A percentile compares a stretch with the other conserved stretches of the same genome.
Conservation (phyloP, 441 rosid genomes). For the Arabidopsis hybrid region DNA sequence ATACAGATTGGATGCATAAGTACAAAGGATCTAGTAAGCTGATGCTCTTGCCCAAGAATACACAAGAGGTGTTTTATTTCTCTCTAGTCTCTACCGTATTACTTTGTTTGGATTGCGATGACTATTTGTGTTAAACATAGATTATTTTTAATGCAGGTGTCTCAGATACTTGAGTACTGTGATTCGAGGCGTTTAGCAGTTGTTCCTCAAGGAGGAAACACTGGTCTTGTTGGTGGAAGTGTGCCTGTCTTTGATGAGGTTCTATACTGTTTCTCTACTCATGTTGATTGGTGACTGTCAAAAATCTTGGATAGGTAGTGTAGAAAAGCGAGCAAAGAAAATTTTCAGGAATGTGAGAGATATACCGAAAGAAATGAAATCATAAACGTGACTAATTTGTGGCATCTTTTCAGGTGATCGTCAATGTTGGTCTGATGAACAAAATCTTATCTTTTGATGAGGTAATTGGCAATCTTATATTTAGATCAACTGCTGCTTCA, state of each 20-base stretch:
- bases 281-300: conserved; percentile 26
- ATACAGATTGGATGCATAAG: conserved; percentile 92
- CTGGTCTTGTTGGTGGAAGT: conserved; percentile 98
- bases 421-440: conserved; percentile 80
- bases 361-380: not conserved
- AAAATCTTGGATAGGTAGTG: not conserved
- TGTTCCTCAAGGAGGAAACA: conserved; percentile 98
- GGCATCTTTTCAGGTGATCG: conserved; percentile 66
- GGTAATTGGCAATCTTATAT: conserved; percentile 48
- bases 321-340: not conserved
- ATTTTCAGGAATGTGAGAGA: not conserved
- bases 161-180: conserved; percentile 80
- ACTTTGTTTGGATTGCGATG: not conserved
- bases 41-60: conserved; percentile 74
- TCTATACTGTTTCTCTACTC: conserved; percentile 22
- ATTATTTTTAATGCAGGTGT: conserved; percentile 57
- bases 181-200: conserved; percentile 83
- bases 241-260: conserved; percentile 99
- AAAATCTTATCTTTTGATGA: conserved; percentile 75
- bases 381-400: conserved; percentile 11
- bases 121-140: not conserved
- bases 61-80: conserved; percentile 61
- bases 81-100: not conserved
- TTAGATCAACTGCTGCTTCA: not conserved
- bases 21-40: conserved; percentile 85